Evolutionary conservation across 2,329 filamentous ascomycete species (phyloP), one percentile per base, ranked within the genome.

Genomic region (Neonectria hederae): DNA sequence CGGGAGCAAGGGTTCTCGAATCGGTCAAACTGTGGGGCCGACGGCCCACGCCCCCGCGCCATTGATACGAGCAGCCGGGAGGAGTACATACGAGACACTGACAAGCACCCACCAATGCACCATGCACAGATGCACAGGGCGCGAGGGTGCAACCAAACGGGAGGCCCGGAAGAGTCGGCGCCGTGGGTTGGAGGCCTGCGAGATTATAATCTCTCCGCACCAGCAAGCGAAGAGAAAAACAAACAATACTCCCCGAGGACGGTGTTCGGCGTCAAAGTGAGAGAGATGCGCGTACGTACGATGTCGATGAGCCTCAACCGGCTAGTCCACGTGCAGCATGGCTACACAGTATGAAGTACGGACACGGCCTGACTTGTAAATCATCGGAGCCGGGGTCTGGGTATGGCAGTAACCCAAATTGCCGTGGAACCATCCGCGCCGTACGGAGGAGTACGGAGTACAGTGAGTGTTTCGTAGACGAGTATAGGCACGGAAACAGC

Each of bases 141-240:
- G n/a, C n/a, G 26, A 21, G 26, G 26, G 5, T 13, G 17, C 1
- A 30, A 35, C 28, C 48, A 51, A 51, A 51, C 26, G 28, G 30
- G n/a, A 51, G 30, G 26, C 8, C 26, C 48, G 48, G 48, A 51
- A 32, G 10, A 21, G 48, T 32, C 48, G 46, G 46, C 46, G 26
- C 24, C 24, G 24, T 30, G n/a, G 30, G 48, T 32, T 19, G 48
- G 48, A 51, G 48, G 48, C 48, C 48, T 51, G 48, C 48, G 48
- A 32, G 24, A 21, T 26, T 5, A 30, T 10, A 30, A 28, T 49
- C n/a, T 30, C 24, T 49, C 46, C 28, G 46, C 46, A 30, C 17
- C 24, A 49, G 10, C 46, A 49, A 30, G 43, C n/a, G 26, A 30
- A 30, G 24, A 9, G n/a, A n/a, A n/a, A n/a, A n/a, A n/a, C n/a